Evolutionary conservation across 2,329 filamentous ascomycete genomes (phyloP), one percentile per base, ranked within the genome.

Genomic region (Monosporascus sp.): DNA sequence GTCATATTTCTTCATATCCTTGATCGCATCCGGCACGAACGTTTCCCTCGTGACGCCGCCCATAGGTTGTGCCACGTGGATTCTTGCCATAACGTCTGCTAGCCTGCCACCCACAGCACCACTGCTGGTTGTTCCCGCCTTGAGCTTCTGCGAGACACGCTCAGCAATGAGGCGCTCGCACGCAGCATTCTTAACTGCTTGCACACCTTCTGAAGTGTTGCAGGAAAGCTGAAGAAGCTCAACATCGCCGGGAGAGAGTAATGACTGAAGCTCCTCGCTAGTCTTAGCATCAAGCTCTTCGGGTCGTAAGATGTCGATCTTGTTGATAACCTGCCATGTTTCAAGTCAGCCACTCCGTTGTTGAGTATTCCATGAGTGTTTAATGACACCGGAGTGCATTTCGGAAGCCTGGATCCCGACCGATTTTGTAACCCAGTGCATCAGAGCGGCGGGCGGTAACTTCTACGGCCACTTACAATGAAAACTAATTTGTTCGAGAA

Each of bases 401-500:
- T 11, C 27, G 3, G 9, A 31, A 11, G 8, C 26, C 27, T 31
- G 27, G 27, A 31, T 31, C 27, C 9, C 9, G 27, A 11, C 27
- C 27, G 9, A 31, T 31, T 1, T 11, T 5, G 27, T 31, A 31
- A 31, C 27, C 9, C 3, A 31, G 27, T 11, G 27, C 3, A 31
- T 31, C 9, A 9, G 27, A 5, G 9, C 27, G 9, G 9, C 9
- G 27, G 9, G 27, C 14, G 31, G 31, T 34, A 14, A 26, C 14
- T 46, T 46, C 24, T 7, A 31, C 1, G 17, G 24, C 3, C 14
- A 46, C 43, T 46, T 46, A 46, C 90, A 54, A 99, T 82, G 71
- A 96, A 97, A 45, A 97, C 93, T 48, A 97, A 82, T 78, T 97
- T 97, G 78, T 97, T 97, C 51, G 91, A 87, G 70, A 99, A 99